These are phyloP conservation scores for Colletotrichum navitas DNA, from an alignment of 2,329 filamentous ascomycete genomes.

Conservation along the genomic window DNA sequence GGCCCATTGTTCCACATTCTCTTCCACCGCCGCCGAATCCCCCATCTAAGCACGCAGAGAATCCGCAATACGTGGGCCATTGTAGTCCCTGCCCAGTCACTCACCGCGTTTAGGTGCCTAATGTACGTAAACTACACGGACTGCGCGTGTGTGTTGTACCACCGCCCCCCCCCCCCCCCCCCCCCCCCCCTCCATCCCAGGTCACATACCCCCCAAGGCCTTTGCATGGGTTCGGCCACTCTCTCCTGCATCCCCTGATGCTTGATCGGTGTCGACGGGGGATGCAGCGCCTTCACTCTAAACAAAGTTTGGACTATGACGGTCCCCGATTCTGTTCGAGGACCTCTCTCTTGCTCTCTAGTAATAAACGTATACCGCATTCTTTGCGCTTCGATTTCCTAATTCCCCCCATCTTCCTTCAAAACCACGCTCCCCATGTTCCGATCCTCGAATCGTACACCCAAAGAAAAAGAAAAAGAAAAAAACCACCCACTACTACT, in stretches of 20 bases:
- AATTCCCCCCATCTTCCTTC: neutral
- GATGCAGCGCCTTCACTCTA: slow-evolving; percentile 11
- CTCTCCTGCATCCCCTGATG: slow-evolving; percentile 33
- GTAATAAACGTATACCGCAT: neutral
- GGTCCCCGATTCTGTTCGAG: slow-evolving; percentile 12
- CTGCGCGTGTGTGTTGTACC: neutral
- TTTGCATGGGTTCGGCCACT: slow-evolving; percentile 31
- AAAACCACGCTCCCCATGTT: neutral
- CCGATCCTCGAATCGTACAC: neutral
- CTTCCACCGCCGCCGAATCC: neutral
- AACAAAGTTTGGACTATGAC: slow-evolving; percentile 44
- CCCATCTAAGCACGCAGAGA: neutral
- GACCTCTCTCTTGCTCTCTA: neutral
- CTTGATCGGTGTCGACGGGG: slow-evolving; percentile 27
- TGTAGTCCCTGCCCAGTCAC: too few species aligned
- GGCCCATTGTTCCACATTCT: slow-evolving; percentile 8
- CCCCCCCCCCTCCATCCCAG: too few species aligned
- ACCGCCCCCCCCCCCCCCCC: slow-evolving; percentile 23
- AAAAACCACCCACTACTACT: neutral
- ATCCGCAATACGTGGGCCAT: too few species aligned
- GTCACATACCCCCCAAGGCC: slow-evolving; percentile 12
- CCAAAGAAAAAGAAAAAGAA: neutral
- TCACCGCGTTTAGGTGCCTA: too few species aligned
- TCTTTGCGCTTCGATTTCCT: neutral
- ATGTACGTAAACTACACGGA: too few species aligned